phyloP scores from a whole-genome alignment of 2,329 filamentous ascomycete genomes.

The Fusarium compactum region DNA sequence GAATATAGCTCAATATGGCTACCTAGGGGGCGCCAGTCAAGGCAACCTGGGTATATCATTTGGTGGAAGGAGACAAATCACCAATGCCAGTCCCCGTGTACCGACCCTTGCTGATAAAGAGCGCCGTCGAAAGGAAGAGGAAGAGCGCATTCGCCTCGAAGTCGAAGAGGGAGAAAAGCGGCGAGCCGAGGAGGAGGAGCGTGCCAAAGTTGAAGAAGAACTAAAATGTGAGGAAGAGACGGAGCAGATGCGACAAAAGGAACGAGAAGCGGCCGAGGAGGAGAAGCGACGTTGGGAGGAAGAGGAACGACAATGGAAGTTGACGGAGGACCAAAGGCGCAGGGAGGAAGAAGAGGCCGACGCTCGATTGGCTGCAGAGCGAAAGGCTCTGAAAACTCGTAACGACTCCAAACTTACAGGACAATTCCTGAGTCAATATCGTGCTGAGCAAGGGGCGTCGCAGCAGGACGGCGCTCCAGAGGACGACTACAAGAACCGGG shows the following conservation, averaged over 20 bases:
- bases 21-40: constrained; percentile 97
- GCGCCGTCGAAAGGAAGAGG: constrained; percentile 70
- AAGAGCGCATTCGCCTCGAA: constrained; percentile 67
- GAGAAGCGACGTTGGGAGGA: constrained; percentile 83
- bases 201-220: constrained; percentile 72
- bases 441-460: constrained; percentile 68
- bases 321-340: constrained; percentile 78
- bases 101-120: constrained; percentile 89
- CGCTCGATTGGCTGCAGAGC: constrained; percentile 74
- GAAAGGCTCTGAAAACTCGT: constrained; percentile 69
- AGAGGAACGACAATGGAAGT: constrained; percentile 80
- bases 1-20: constrained; percentile 99
- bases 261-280: constrained; percentile 71
- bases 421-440: constrained; percentile 89
- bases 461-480: constrained; percentile 50
- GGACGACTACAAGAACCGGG: constrained; percentile 71
- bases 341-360: constrained; percentile 81
- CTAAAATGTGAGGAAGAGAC: constrained; percentile 75
- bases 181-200: constrained; percentile 72
- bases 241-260: constrained; percentile 67
- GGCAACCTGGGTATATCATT: constrained; percentile 95
- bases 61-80: constrained; percentile 92
- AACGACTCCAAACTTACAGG: constrained; percentile 80
- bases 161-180: constrained; percentile 65
- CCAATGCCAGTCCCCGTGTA: constrained; percentile 80